These are phyloP conservation scores for Saccharomyces hybrid DNA, from an alignment of 1,139 yeast species.

Conservation along the genomic window DNA sequence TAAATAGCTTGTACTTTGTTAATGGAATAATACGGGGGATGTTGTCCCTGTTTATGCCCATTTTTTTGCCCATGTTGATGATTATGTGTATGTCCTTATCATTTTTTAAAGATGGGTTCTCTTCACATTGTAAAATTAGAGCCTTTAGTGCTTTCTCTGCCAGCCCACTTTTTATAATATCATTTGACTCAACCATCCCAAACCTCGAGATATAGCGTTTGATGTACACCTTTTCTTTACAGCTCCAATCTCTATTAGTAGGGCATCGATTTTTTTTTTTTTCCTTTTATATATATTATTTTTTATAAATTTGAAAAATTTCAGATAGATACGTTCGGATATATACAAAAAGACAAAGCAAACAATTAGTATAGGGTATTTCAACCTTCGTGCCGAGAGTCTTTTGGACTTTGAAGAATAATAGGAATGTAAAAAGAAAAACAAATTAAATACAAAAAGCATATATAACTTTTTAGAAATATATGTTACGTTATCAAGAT, in stretches of 20 bases:
- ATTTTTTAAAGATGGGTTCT: conserved; percentile 18
- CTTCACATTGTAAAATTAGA: conserved; percentile 18
- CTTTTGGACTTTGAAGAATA: neutral
- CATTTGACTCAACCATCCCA: neutral
- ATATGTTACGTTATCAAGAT: neutral
- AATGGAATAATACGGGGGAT: conserved; percentile 61
- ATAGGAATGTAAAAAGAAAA: neutral
- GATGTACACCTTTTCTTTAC: neutral
- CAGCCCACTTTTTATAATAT: neutral
- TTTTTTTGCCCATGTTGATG: conserved; percentile 45
- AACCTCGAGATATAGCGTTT: neutral
- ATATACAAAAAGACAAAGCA: neutral
- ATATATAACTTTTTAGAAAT: neutral
- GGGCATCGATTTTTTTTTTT: neutral
- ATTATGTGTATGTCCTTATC: conserved; percentile 40
- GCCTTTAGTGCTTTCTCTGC: conserved; percentile 21
- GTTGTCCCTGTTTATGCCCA: conserved; percentile 45
- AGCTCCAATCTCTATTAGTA: neutral
- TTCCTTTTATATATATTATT: neutral
- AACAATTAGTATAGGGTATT: neutral
- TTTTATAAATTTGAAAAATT: neutral
- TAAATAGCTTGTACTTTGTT: conserved; percentile 41
- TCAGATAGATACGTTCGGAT: neutral
- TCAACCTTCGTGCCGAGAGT: neutral
- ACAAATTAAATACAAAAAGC: neutral